A percentile compares a stretch with the other conserved stretches of the same genome.
These are phyloP conservation scores for Pistacia vera DNA, from an alignment of 345 rosid genomes.

Conservation along the genomic window DNA sequence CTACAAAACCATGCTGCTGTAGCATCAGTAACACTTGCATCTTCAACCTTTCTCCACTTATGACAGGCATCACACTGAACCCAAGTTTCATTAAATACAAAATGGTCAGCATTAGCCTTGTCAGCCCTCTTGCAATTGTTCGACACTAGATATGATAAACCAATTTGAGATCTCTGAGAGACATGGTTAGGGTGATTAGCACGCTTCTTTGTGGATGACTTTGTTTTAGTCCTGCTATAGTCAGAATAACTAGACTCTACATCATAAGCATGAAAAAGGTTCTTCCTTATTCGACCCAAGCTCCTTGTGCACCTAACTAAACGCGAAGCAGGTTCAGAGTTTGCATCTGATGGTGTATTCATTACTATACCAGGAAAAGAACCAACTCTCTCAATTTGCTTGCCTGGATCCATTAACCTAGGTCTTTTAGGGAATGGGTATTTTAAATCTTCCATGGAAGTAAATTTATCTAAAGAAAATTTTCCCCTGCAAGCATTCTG, in stretches of 20 bases:
- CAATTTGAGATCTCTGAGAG: slow-evolving; percentile 24
- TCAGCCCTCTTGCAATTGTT: slow-evolving; percentile 33
- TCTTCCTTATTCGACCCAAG: slow-evolving; percentile 58
- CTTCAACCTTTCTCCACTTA: slow-evolving; percentile 86
- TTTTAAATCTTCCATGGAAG: slow-evolving; percentile 31
- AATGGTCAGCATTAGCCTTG: slow-evolving; percentile 34
- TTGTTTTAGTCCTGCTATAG: slow-evolving; percentile 34
- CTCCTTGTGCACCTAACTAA: slow-evolving; percentile 51
- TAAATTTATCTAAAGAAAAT: slow-evolving; percentile 36
- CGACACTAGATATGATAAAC: slow-evolving; percentile 24
- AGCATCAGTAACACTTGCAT: slow-evolving; percentile 40
- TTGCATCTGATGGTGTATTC: slow-evolving; percentile 28
- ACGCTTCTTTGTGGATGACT: slow-evolving; percentile 34
- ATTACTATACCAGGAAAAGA: slow-evolving; percentile 30
- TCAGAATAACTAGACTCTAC: slow-evolving; percentile 35
- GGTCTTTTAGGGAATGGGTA: slow-evolving; percentile 53
- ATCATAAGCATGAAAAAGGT: slow-evolving; percentile 52
- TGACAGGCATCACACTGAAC: slow-evolving; percentile 91
- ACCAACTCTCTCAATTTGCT: slow-evolving; percentile 37
- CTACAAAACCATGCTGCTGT: slow-evolving; percentile 90
- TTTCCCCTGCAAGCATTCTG: slow-evolving; percentile 46
- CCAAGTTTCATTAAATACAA: slow-evolving; percentile 62
- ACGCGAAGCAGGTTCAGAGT: slow-evolving; percentile 31
- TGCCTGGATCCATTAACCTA: slow-evolving; percentile 43
- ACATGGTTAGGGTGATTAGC: slow-evolving; percentile 8